Conservation (phyloP, 2,329 filamentous ascomycete species). For the Colletotrichum cordylinicola region DNA sequence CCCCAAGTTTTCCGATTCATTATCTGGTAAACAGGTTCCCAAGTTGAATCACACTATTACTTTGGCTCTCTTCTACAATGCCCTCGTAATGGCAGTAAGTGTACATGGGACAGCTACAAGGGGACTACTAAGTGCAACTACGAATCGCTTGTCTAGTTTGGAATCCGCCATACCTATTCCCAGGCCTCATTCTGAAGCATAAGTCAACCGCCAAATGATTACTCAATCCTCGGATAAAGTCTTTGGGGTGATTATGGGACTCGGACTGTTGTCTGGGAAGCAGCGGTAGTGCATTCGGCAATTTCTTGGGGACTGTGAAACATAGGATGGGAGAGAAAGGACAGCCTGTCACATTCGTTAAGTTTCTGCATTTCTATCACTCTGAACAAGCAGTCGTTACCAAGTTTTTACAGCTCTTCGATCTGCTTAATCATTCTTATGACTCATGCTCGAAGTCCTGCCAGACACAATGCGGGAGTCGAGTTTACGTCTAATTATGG, state of each 20-base stretch:
- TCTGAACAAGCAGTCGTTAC: not conserved
- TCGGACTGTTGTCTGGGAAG: no score
- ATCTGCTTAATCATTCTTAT: not conserved
- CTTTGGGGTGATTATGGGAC: no score
- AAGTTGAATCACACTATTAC: accelerated
- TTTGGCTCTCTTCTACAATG: accelerated
- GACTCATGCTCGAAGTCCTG: not conserved
- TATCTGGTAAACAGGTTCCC: accelerated
- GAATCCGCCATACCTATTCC: no score
- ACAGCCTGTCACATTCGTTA: not conserved
- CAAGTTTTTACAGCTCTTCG: not conserved
- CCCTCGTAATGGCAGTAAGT: not conserved
- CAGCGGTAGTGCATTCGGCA: not conserved
- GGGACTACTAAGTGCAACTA: not conserved
- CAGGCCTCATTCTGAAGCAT: no score
- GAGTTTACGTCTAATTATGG: not conserved
- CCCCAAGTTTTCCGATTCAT: not conserved
- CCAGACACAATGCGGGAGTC: not conserved
- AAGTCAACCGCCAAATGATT: no score
- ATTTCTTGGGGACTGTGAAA: accelerated
- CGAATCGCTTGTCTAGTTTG: not conserved
- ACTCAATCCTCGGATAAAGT: no score
- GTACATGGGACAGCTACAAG: not conserved
- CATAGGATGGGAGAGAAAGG: accelerated
- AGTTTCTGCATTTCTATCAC: not conserved